Conservation (phyloP, 257 asterid species). For the Nicotiana paniculata region DNA sequence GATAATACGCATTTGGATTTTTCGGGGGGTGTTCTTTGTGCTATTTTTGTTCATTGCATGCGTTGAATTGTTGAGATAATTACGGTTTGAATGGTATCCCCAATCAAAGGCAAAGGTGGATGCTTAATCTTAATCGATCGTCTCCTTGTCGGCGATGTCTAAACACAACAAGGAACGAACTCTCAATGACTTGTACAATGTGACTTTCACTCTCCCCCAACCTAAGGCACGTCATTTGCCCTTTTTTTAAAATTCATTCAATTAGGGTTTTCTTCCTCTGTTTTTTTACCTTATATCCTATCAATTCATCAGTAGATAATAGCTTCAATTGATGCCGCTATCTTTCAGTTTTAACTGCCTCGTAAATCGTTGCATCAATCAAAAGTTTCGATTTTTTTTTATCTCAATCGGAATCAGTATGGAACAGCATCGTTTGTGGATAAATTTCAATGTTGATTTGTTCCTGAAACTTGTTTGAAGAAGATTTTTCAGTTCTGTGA, state of each 20-base stretch:
- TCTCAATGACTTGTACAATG: constrained; percentile 48
- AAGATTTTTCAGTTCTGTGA: neutral
- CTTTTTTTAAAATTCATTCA: constrained; percentile 3
- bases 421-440: neutral
- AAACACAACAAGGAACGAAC: constrained; percentile 43
- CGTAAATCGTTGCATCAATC: neutral
- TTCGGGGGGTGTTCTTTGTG: neutral
- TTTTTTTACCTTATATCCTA: neutral
- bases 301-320: neutral
- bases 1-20: neutral
- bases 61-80: constrained; percentile 12
- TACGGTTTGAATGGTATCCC: neutral
- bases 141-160: constrained; percentile 40
- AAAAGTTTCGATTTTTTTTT: neutral
- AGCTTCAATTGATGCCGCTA: neutral
- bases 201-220: constrained; percentile 37
- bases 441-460: neutral
- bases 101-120: constrained; percentile 4
- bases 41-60: neutral
- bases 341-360: neutral
- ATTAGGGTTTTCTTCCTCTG: constrained; percentile 37
- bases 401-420: neutral
- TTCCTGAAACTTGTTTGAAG: constrained; percentile 1
- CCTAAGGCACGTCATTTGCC: constrained; percentile 43
- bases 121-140: constrained; percentile 35